Base-by-base conservation (phyloP, 345 rosid genomes). In the Salix exigua region DNA sequence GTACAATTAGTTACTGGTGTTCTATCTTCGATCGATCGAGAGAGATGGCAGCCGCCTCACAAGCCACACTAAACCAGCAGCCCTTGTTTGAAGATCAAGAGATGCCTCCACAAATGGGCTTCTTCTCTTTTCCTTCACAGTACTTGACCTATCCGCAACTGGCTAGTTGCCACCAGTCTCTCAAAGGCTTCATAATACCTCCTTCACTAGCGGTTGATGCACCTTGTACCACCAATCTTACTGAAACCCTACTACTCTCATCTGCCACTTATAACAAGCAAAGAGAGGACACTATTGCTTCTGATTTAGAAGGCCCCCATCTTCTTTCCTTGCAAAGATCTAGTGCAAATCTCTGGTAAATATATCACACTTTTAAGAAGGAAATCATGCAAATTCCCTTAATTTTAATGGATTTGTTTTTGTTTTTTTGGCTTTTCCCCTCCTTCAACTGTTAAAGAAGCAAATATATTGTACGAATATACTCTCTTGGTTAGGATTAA, bases 331-430 rank as follows among this genome's bases (percentile, higher is more conserved):
- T 87, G 74, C 90, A 89, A 79, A 87, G 90, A 83, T 83, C 97
- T 37, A 76, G 77, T 70, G 73, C 89, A 71, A 87, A 89, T 88
- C 91, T 85, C 75, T 91, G 97, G 97, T 92, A 86, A 82, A 74
- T 17, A 44, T 18, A 74, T 51, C 48, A 28, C 64, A 12, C 51
- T 55, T 35, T 68, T 17, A n/a, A 14, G 51, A 35, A 62, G 9
- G 35, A 3, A 53, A 58, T 40, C 71, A 37, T 40, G 50, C 71
- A 12, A 66, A 35, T 7, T 8, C 18, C n/a, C 23, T 67, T n/a
- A n/a, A n/a, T n/a, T 37, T 21, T 67, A 7, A 21, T 31, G 38
- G 31, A 4, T 12, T 23, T 23, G 37, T 3, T 25, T 9, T 21
- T 31, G 4, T 58, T 72, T 3, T 72, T 30, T 21, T 21, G 38